A percentile compares a stretch with the other conserved stretches of the same genome.
Evolutionary conservation across 2,329 filamentous ascomycete genomes (phyloP).

Genomic region (Colletotrichum sidae): DNA sequence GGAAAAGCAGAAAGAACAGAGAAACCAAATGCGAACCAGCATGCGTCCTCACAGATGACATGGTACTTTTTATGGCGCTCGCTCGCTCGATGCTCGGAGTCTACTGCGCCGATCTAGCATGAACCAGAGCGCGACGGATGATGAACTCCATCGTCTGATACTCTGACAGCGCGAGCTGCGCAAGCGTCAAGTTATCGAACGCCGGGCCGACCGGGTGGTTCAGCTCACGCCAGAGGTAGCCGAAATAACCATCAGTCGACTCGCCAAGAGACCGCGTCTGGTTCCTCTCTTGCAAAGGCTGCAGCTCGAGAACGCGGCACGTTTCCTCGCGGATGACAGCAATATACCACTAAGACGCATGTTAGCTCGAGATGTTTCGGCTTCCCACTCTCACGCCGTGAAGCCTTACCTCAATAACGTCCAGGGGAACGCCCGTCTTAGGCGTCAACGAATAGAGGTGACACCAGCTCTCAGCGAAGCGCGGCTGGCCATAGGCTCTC

Average conservation of each 20-base stretch:
- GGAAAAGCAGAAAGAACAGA: neutral
- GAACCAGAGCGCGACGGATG: constrained; percentile 54
- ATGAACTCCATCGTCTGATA: constrained; percentile 62
- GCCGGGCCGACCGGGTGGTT: constrained; percentile 51
- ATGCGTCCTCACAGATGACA: neutral
- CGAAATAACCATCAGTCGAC: constrained; percentile 60
- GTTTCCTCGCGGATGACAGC: constrained; percentile 66
- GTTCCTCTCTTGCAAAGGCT: constrained; percentile 56
- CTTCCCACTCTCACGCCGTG: neutral
- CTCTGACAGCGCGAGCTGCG: constrained; percentile 58
- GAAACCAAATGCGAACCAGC: neutral
- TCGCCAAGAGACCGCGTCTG: constrained; percentile 47
- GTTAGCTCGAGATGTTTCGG: constrained; percentile 32
- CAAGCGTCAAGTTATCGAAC: constrained; percentile 63
- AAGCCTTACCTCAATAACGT: constrained; percentile 65
- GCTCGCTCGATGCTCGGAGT: too few species aligned
- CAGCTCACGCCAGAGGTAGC: constrained; percentile 64
- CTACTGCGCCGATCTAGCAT: constrained; percentile 13
- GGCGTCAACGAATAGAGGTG: constrained; percentile 64
- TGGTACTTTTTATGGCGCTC: too few species aligned
- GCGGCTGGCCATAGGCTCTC: constrained; percentile 59
- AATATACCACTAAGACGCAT: constrained; percentile 64
- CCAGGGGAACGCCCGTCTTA: constrained; percentile 60
- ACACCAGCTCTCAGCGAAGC: constrained; percentile 60
- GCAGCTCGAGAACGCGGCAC: constrained; percentile 50